Evolutionary conservation across 2,329 filamentous ascomycete species (phyloP).

Genomic region (Salinomyces thailandicus): DNA sequence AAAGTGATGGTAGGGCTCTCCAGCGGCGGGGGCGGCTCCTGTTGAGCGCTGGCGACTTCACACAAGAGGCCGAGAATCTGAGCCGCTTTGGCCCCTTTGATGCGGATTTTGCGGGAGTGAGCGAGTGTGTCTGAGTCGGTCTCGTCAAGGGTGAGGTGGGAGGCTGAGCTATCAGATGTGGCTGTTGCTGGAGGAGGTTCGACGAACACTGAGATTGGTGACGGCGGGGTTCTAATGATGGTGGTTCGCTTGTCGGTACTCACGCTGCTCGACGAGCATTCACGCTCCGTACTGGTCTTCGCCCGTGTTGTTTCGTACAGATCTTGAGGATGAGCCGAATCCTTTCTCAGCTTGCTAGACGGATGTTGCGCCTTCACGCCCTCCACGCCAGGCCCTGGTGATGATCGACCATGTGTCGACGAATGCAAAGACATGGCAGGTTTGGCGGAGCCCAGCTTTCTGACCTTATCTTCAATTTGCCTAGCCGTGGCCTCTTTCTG

Average conservation of each 20-base stretch:
- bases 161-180: neutral
- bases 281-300: neutral
- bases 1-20: slow-evolving; percentile 1
- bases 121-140: slow-evolving; percentile 3
- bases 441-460: neutral
- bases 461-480: neutral
- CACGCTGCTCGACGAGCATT: neutral
- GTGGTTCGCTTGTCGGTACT: neutral
- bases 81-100: slow-evolving; percentile 19
- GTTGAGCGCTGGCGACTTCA: slow-evolving; percentile 4
- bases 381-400: neutral
- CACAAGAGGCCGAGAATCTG: slow-evolving; percentile 17
- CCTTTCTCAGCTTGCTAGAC: slow-evolving; percentile 1
- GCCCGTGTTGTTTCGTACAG: neutral
- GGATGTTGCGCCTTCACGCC: slow-evolving; percentile 2
- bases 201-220: no score
- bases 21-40: slow-evolving; percentile 1
- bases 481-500: neutral
- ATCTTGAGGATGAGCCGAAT: neutral
- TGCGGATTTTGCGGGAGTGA: slow-evolving; percentile 10
- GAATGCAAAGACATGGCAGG: neutral
- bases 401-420: neutral
- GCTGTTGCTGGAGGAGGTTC: neutral
- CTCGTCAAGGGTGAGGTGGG: neutral
- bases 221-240: neutral